Evolutionary conservation across 257 asterid species (phyloP).

Genomic region (Linderniella brevidens): DNA sequence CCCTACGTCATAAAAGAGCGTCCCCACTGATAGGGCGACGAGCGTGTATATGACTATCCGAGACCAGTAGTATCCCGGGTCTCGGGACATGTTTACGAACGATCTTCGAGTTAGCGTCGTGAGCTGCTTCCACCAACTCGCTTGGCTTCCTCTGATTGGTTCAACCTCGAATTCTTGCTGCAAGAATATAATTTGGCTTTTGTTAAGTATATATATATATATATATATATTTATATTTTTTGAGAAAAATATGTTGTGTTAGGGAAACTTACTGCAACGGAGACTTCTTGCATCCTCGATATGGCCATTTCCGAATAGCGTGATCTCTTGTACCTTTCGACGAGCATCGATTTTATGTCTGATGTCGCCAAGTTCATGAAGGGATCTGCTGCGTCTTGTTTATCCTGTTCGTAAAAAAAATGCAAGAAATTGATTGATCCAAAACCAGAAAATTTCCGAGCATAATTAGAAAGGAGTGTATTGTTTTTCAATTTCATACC

Average conservation of each 20-base stretch:
- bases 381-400: constrained; percentile 35
- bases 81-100: constrained; percentile 67
- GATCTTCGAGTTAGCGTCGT: constrained; percentile 61
- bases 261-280: constrained; percentile 27
- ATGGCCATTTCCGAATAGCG: constrained; percentile 36
- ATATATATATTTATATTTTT: background rate
- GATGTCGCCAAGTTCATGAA: constrained; percentile 59
- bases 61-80: constrained; percentile 85
- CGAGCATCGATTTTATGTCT: constrained; percentile 51
- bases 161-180: constrained; percentile 58
- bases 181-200: background rate
- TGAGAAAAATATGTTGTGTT: background rate
- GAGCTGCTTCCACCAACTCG: constrained; percentile 82
- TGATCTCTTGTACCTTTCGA: constrained; percentile 49
- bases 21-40: constrained; percentile 69
- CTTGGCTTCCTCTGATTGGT: constrained; percentile 62
- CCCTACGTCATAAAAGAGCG: constrained; percentile 80
- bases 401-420: constrained; percentile 24
- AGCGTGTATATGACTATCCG: constrained; percentile 57
- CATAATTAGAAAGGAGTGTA: background rate
- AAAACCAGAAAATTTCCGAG: background rate
- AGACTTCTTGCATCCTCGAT: constrained; percentile 31
- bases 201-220: background rate
- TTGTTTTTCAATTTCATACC: constrained; percentile 25
- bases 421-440: background rate